A percentile compares a stretch with the other conserved stretches of the same genome.
Conservation (phyloP, 106 monocot genomes). For the Hemerocallis citrina region DNA sequence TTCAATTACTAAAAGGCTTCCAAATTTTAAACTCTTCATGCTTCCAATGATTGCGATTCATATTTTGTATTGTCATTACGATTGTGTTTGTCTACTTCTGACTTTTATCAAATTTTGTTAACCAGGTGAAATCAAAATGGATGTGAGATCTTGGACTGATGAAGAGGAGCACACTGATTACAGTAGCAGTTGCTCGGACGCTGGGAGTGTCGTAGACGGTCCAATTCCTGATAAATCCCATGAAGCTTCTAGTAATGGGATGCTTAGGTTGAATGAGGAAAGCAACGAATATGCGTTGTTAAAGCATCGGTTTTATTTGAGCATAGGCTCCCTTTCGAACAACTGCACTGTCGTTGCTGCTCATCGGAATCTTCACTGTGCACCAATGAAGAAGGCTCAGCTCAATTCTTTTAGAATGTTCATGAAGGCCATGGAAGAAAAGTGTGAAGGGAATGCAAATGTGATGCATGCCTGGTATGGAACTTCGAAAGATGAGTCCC, state of each 20-base stretch:
- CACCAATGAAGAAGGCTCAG: constrained; percentile 14
- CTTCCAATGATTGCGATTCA: too few relatives aligned
- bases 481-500: constrained; percentile 11
- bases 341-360: constrained; percentile 16
- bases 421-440: constrained; percentile 18
- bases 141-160: background rate
- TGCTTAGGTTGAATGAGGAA: constrained; percentile 13
- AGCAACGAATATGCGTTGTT: constrained; percentile 8
- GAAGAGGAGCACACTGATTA: background rate
- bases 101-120: background rate
- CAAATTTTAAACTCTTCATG: too few relatives aligned
- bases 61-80: too few relatives aligned
- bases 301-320: constrained; percentile 25
- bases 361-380: constrained; percentile 1
- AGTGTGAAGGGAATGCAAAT: constrained; percentile 26
- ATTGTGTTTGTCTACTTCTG: background rate
- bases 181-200: constrained; percentile 5
- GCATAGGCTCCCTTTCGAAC: constrained; percentile 22
- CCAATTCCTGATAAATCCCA: background rate
- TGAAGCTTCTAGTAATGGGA: background rate
- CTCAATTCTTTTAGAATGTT: constrained; percentile 9
- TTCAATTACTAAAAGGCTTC: too few relatives aligned
- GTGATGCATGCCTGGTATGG: constrained; percentile 23
- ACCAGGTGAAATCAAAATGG: background rate
- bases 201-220: background rate